phyloP scores from a whole-genome alignment of 2,329 filamentous ascomycete species.

The Xylariaceae sp. region DNA sequence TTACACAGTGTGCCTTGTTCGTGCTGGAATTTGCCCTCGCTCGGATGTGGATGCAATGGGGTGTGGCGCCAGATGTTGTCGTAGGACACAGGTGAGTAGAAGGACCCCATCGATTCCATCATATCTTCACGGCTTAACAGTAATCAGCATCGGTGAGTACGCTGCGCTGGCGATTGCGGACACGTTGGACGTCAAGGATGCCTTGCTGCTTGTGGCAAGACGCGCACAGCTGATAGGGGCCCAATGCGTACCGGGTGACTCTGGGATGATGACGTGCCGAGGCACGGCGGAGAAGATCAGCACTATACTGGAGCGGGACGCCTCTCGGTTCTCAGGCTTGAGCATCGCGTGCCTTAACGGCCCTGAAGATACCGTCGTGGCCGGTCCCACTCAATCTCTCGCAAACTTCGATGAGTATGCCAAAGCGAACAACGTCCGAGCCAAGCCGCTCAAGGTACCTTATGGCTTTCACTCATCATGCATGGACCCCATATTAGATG shows the following conservation, averaged over 20 bases:
- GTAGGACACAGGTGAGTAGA: conserved; percentile 23
- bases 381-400: conserved; percentile 20
- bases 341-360: conserved; percentile 31
- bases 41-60: conserved; percentile 25
- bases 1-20: conserved; percentile 28
- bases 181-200: conserved; percentile 16
- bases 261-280: conserved; percentile 22
- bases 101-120: neutral
- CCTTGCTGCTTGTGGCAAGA: conserved; percentile 19
- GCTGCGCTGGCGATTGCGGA: conserved; percentile 22
- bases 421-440: conserved; percentile 20
- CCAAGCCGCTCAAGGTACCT: conserved; percentile 23
- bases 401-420: conserved; percentile 13
- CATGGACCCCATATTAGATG: conserved; percentile 24
- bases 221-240: conserved; percentile 21
- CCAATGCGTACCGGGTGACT: conserved; percentile 12
- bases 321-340: conserved; percentile 9
- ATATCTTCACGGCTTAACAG: neutral
- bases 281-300: conserved; percentile 1
- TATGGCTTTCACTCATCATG: conserved; percentile 30
- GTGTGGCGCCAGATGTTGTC: conserved; percentile 18
- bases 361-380: conserved; percentile 27
- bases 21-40: conserved; percentile 30
- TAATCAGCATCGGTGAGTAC: conserved; percentile 24
- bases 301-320: conserved; percentile 10